Evolutionary conservation across 164 flowering plant species (phyloP).

Genomic region (Stephania cephalantha): DNA sequence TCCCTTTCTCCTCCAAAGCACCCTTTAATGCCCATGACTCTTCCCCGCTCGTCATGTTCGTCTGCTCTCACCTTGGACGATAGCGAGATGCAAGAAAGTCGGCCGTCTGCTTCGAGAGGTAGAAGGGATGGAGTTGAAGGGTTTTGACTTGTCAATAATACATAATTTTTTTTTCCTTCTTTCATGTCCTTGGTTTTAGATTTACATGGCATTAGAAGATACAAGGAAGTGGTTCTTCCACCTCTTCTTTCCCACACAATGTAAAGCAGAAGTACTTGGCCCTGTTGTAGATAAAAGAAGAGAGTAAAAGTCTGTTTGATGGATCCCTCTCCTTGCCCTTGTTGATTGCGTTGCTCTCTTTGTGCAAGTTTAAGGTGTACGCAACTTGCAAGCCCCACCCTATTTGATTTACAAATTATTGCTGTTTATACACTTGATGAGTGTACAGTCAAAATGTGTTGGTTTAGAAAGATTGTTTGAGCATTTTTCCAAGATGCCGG

Average conservation of each 20-base stretch:
- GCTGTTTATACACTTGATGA: too few relatives aligned
- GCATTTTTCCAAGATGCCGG: background rate
- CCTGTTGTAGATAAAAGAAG: constrained; percentile 41
- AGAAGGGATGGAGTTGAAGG: constrained; percentile 69
- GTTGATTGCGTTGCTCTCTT: too few relatives aligned
- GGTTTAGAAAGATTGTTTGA: background rate
- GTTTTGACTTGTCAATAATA: constrained; percentile 53
- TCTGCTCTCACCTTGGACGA: constrained; percentile 49
- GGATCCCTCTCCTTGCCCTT: background rate
- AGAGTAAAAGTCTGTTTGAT: constrained; percentile 13
- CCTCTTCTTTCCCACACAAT: constrained; percentile 27
- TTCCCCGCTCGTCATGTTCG: constrained; percentile 57
- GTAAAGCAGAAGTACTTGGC: constrained; percentile 20
- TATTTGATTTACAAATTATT: too few relatives aligned
- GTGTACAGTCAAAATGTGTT: background rate
- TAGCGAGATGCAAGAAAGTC: constrained; percentile 45
- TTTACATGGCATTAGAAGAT: constrained; percentile 33
- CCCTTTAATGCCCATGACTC: constrained; percentile 24
- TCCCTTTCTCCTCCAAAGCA: constrained; percentile 41
- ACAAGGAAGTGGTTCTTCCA: constrained; percentile 28
- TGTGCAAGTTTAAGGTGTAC: too few relatives aligned
- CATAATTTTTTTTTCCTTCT: constrained; percentile 19
- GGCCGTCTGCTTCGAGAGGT: constrained; percentile 43
- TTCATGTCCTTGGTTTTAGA: constrained; percentile 11
- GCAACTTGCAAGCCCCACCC: too few relatives aligned